Evolutionary conservation across 352 stramenopile genomes (phyloP), one percentile per base, ranked within the genome.

Genomic region (Phytophthora macrochlamydospora): DNA sequence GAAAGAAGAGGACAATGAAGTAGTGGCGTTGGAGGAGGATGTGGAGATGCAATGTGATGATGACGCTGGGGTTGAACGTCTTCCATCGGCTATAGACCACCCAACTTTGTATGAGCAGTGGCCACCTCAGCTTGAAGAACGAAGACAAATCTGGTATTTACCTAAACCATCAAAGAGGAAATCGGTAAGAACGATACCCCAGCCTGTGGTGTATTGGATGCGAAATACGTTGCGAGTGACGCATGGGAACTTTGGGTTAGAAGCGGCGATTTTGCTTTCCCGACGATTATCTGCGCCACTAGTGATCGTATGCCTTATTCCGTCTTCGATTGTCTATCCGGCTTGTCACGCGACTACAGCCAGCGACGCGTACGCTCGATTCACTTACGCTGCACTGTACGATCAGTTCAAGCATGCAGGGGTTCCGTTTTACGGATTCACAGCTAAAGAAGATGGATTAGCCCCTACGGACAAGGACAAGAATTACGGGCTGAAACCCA

Each of bases 201-300:
- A 62, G 28, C 66, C 69, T 18, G 65, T 93, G 31, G 56, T 93
- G 7, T 93, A 93, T 61, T 93, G 85, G 85, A 75, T 92, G 62
- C 83, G 84, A 4, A 85, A 76, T 35, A 83, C 78, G 1, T 48
- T 85, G 55, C 85, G 85, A 2, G 74, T 88, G n/a, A 65, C 59
- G 46, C 76, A 91, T 14, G 77, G 78, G 7, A 93, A 93, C 59
- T 91, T 84, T 58, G 79, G 69, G 3, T 69, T 93, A 28, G 76
- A 85, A 45, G 64, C 72, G 8, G 83, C 83, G 3, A 63, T 85
- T 38, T 45, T 79, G 18, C 69, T 91, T 1, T 78, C 72, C 4
- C 62, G 78, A 68, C 68, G 79, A 49, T 59, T 84, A 28, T 12
- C 55, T n/a, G 56, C 80, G 7, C 76, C 85, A 1, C 59, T 93